phyloP scores from a whole-genome alignment of 352 stramenopile genomes.

The Phytopythium ostracodes region DNA sequence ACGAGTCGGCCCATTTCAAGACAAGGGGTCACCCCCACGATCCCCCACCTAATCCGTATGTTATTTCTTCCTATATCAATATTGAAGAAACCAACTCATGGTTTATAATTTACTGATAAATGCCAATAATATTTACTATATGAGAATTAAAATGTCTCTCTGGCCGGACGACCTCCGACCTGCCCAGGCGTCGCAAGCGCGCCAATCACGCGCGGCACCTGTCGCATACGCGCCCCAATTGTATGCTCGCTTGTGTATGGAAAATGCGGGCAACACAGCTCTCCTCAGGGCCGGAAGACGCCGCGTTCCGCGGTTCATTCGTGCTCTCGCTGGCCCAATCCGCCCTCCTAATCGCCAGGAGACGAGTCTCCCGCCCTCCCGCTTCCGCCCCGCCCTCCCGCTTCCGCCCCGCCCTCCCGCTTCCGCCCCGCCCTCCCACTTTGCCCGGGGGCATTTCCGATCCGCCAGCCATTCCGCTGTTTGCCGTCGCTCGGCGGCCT shows the following conservation, averaged over 20 bases:
- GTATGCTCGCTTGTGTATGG: conserved; percentile 1
- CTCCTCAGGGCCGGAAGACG: background rate
- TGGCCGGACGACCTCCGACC: background rate
- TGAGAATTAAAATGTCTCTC: background rate
- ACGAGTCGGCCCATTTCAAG: background rate
- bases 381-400: background rate
- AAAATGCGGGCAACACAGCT: background rate
- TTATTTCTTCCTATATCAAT: background rate
- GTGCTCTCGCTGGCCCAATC: background rate
- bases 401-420: no score
- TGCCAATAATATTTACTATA: background rate
- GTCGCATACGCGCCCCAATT: conserved; percentile 2
- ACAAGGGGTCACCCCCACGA: background rate
- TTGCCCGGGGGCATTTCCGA: background rate
- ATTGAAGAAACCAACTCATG: no score
- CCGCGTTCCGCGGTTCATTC: background rate
- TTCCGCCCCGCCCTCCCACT: background rate
- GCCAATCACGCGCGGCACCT: conserved; percentile 2
- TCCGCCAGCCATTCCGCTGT: conserved; percentile 3
- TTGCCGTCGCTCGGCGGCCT: background rate
- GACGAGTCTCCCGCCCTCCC: background rate
- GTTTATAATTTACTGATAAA: no score
- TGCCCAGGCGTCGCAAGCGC: background rate
- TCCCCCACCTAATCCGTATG: background rate
- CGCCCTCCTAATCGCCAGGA: background rate